phyloP scores from a whole-genome alignment of 2,329 filamentous ascomycete genomes.

The Fusarium euwallaceae region DNA sequence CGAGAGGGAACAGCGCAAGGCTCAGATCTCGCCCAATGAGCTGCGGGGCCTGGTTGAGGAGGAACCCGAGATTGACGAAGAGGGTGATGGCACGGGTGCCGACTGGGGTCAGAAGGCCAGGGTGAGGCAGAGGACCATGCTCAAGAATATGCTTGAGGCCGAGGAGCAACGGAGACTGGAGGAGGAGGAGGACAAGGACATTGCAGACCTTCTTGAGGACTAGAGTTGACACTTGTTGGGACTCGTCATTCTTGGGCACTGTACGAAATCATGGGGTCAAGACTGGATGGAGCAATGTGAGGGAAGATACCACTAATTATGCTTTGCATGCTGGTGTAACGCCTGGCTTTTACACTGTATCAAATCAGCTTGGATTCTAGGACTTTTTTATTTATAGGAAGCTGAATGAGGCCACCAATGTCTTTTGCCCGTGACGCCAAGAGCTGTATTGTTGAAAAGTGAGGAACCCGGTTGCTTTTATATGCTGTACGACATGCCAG shows the following conservation, averaged over 20 bases:
- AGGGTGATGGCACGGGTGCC: constrained; percentile 61
- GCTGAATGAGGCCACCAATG: not conserved
- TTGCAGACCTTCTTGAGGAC: constrained; percentile 77
- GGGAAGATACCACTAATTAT: constrained; percentile 7
- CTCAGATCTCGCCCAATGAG: constrained; percentile 74
- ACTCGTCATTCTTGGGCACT: not conserved
- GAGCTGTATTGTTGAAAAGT: not conserved
- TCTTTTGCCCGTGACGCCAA: not conserved
- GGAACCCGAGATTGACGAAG: constrained; percentile 64
- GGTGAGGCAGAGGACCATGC: constrained; percentile 75
- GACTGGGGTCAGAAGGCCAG: constrained; percentile 80
- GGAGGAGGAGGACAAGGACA: constrained; percentile 80
- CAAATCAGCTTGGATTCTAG: not conserved
- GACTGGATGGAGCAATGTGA: constrained; percentile 10
- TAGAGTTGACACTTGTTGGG: constrained; percentile 42
- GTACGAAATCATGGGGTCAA: constrained; percentile 12
- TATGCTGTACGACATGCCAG: constrained; percentile 2
- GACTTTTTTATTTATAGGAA: not conserved
- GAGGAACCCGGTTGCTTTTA: not conserved
- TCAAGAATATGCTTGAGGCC: constrained; percentile 74
- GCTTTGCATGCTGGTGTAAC: not conserved
- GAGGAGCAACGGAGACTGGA: constrained; percentile 72
- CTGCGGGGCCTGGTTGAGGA: constrained; percentile 69
- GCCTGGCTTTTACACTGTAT: not conserved
- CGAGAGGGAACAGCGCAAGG: constrained; percentile 64